These are phyloP conservation scores for Pseudonitzschia delicatissima DNA, from an alignment of 108 stramenopile species.

Conservation along the genomic window DNA sequence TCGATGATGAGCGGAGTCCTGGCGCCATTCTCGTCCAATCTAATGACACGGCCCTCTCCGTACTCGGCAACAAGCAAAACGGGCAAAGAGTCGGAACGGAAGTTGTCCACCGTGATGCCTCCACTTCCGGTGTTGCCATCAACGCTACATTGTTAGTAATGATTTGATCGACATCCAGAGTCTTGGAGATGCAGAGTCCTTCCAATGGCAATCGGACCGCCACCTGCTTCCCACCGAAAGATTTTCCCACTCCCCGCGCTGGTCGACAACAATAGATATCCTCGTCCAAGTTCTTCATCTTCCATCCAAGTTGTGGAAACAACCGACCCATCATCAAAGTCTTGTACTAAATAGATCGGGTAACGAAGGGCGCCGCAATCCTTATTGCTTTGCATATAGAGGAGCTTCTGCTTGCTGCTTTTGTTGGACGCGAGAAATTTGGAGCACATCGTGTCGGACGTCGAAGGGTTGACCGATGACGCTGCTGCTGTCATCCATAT, in stretches of 20 bases:
- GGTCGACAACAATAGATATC: conserved; percentile 57
- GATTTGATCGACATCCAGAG: conserved; percentile 64
- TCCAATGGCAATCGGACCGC: conserved; percentile 80
- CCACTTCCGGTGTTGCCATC: conserved; percentile 38
- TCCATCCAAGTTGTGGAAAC: conserved; percentile 60
- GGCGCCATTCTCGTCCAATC: conserved; percentile 52
- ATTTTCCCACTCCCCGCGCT: conserved; percentile 47
- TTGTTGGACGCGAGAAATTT: background rate
- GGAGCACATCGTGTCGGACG: no score
- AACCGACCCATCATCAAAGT: background rate
- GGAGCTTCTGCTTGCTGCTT: background rate
- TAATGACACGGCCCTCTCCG: conserved; percentile 71
- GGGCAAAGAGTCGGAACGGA: background rate
- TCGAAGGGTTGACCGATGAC: no score
- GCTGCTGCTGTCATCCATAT: background rate
- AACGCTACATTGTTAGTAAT: conserved; percentile 12
- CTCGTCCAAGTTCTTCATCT: conserved; percentile 65
- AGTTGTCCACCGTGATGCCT: conserved; percentile 47
- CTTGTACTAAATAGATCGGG: conserved; percentile 9
- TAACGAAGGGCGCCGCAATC: background rate
- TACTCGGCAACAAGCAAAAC: conserved; percentile 61
- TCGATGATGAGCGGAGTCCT: conserved; percentile 63
- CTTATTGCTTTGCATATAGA: background rate
- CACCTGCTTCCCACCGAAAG: conserved; percentile 79
- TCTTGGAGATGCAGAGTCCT: conserved; percentile 59